Evolutionary conservation across 768 basidiomycete species (phyloP).

Genomic region (Tulasnella sp.): DNA sequence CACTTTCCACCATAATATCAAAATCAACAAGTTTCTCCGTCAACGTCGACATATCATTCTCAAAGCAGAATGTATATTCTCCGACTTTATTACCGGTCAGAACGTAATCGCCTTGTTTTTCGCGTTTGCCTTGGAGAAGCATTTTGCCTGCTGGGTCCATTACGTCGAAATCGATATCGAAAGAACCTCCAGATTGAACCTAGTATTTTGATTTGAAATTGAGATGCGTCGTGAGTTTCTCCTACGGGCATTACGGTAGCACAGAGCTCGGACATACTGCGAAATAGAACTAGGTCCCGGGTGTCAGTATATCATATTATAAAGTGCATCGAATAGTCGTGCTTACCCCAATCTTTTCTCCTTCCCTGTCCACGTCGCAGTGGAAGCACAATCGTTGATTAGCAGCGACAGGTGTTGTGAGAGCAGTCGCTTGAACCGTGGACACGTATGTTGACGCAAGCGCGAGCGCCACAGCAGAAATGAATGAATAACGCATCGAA

Average conservation of each 20-base stretch:
- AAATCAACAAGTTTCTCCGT: constrained; percentile 91
- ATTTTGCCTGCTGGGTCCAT: constrained; percentile 84
- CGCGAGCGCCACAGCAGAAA: too few species aligned
- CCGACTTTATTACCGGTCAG: constrained; percentile 85
- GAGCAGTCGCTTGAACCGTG: constrained; percentile 38
- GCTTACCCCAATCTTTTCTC: constrained; percentile 80
- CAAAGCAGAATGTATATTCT: constrained; percentile 93
- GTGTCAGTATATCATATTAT: constrained; percentile 3
- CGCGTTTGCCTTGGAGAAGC: constrained; percentile 73
- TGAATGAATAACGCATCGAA: too few species aligned
- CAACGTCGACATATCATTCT: constrained; percentile 92
- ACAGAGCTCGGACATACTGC: constrained; percentile 45
- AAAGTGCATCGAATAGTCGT: neutral
- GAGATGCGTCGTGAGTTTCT: neutral
- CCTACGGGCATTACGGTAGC: too few species aligned
- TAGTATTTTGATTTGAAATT: constrained; percentile 21
- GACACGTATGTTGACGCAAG: constrained; percentile 10
- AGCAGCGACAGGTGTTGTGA: constrained; percentile 65
- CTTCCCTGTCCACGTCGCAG: constrained; percentile 89
- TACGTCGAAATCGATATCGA: constrained; percentile 89
- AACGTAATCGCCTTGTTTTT: constrained; percentile 94
- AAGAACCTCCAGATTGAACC: constrained; percentile 95
- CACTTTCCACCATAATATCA: constrained; percentile 97
- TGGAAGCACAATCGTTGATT: constrained; percentile 87
- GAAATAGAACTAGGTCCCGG: constrained; percentile 73